phyloP scores from a whole-genome alignment of 2,329 filamentous ascomycete genomes.

The Teratosphaeria gauchensis region DNA sequence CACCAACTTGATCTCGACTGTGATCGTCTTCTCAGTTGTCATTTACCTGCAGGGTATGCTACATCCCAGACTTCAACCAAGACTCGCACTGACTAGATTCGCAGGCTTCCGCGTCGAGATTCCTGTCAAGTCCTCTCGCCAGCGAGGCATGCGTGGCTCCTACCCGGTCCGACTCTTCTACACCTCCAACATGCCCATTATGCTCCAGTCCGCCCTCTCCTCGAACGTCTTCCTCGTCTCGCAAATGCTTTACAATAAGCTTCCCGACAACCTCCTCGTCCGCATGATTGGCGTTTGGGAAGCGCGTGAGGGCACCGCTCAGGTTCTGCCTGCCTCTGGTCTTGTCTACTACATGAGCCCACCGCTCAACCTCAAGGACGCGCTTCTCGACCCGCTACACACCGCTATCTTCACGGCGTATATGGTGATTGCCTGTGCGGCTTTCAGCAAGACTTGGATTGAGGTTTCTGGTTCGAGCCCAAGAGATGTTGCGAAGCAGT shows the following conservation, averaged over 20 bases:
- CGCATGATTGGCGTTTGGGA: constrained; percentile 98
- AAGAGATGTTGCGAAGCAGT: constrained; percentile 96
- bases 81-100: constrained; percentile 27
- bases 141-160: constrained; percentile 95
- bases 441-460: constrained; percentile 99
- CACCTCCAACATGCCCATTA: constrained; percentile 99
- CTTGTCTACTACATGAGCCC: constrained; percentile 99
- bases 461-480: constrained; percentile 97
- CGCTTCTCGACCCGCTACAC: constrained; percentile 92
- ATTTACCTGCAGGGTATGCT: constrained; percentile 62
- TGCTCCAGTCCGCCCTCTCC: constrained; percentile 96
- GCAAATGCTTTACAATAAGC: constrained; percentile 98
- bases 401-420: constrained; percentile 91
- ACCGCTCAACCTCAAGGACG: constrained; percentile 93
- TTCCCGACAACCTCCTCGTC: constrained; percentile 97
- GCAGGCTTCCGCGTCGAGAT: constrained; percentile 99
- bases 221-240: constrained; percentile 99
- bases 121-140: constrained; percentile 97
- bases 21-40: constrained; percentile 88
- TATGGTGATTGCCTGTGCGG: constrained; percentile 93
- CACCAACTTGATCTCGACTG: constrained; percentile 93
- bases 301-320: constrained; percentile 87
- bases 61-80: not conserved
- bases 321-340: constrained; percentile 87
- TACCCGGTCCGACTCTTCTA: constrained; percentile 99